Evolutionary conservation across 306 rosid species (phyloP), one percentile per base, ranked within the genome.

Genomic region (Morella rubra): DNA sequence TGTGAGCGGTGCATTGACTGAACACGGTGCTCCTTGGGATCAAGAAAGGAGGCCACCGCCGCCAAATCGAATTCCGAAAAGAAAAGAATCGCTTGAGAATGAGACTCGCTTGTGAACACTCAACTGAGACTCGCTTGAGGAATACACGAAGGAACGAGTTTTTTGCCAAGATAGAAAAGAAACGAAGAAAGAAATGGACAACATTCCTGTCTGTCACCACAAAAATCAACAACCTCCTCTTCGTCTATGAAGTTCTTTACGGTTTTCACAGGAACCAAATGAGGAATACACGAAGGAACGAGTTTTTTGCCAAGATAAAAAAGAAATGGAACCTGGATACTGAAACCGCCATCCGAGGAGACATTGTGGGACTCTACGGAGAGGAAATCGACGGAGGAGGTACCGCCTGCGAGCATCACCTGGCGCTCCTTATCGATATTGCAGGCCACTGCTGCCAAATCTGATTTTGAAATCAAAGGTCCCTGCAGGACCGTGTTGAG

Each of bases 371-470:
- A 93, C 81, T 93, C 96, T 71, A 82, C 88, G 74, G 91, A 76
- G 60, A 89, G 90, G 56, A 94, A 94, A 86, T 92, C 94, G 16
- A 88, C 93, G 37, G 94, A 64, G 18, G 87, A 77, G 66, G 84
- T 82, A 7, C 82, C 82, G 4, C 87, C 79, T n/a, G 69, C 77
- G 10, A 87, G 84, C 97, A 90, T 83, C 89, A 94, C 79, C 92
- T 94, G 97, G 1, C 98, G 91, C 84, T 94, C 98, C 73, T 69
- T 89, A 64, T 94, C 98, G 54, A 94, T 97, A 92, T 90, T 96
- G 79, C 92, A 90, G 1, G 97, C 97, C 40, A 94, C 85, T 0
- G 98, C 98, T 1, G 98, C 98, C 84, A 92, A 92, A 82, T 92
- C 98, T 74, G 92, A 88, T 83, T 94, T 97, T 4, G 97, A 94